phyloP scores from a whole-genome alignment of 352 stramenopile species.

The Phytopythium vexans region DNA sequence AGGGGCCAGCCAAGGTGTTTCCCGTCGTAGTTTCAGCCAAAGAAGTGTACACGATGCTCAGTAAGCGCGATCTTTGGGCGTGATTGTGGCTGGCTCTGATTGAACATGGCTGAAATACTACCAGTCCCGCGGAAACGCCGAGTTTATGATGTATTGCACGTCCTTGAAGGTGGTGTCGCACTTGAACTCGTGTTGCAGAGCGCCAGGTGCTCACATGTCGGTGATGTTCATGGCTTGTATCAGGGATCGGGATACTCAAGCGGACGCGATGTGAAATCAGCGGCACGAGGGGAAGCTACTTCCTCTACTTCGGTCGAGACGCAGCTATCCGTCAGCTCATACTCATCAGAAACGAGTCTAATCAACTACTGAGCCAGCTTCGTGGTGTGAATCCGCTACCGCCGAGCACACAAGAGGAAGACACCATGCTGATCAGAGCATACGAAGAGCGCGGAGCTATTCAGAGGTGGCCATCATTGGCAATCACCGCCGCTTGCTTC shows the following conservation, averaged over 20 bases:
- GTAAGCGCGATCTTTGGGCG: conserved; percentile 13
- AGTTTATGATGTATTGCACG: conserved; percentile 77
- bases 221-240: not conserved
- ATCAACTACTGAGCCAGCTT: conserved; percentile 16
- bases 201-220: not conserved
- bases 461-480: conserved; percentile 55
- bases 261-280: conserved; percentile 27
- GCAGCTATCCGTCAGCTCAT: conserved; percentile 37
- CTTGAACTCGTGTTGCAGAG: not conserved
- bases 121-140: conserved; percentile 63
- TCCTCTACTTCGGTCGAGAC: conserved; percentile 54
- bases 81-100: not conserved
- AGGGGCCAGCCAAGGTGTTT: conserved; percentile 14
- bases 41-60: conserved; percentile 68
- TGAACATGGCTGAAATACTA: not conserved
- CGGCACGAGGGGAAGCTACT: conserved; percentile 21
- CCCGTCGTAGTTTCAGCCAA: conserved; percentile 49
- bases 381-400: not conserved
- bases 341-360: conserved; percentile 23
- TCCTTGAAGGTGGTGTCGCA: conserved; percentile 57
- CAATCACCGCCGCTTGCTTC: conserved; percentile 50
- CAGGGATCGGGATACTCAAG: conserved; percentile 65
- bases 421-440: conserved; percentile 37
- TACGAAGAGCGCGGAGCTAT: conserved; percentile 38
- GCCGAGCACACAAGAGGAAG: conserved; percentile 29